Evolutionary conservation across 352 stramenopile species (phyloP).

Genomic region (Globisporangium emineosum): DNA sequence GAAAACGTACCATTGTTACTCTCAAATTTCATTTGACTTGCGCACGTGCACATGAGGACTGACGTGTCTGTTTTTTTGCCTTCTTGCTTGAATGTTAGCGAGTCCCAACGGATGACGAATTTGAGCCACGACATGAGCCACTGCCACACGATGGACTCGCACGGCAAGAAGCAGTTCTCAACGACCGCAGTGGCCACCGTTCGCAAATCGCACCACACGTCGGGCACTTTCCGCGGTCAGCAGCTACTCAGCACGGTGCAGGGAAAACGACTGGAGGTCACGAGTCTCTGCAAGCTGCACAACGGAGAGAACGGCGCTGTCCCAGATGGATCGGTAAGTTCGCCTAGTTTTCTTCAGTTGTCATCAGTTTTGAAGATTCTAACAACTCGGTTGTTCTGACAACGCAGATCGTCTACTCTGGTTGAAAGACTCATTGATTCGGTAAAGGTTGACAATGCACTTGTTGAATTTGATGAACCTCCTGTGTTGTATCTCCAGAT

Average conservation of each 20-base stretch:
- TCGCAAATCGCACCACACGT: conserved; percentile 45
- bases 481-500: too few species aligned
- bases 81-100: too few species aligned
- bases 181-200: conserved; percentile 35
- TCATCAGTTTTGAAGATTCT: neutral
- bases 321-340: conserved; percentile 44
- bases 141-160: conserved; percentile 52
- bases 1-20: conserved; percentile 37
- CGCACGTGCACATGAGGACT: neutral
- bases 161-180: conserved; percentile 64
- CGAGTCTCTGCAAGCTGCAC: conserved; percentile 64
- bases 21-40: neutral
- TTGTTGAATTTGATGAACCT: too few species aligned
- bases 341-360: neutral
- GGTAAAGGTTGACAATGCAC: too few species aligned
- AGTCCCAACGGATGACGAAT: conserved; percentile 70
- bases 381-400: neutral
- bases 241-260: conserved; percentile 69
- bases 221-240: conserved; percentile 64
- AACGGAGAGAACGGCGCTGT: conserved; percentile 46
- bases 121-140: conserved; percentile 62
- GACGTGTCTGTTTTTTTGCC: neutral
- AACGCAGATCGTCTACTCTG: neutral
- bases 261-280: conserved; percentile 68
- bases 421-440: neutral